These are phyloP conservation scores for Nitzschia sp. DNA, from an alignment of 108 stramenopile genomes.

Conservation along the genomic window DNA sequence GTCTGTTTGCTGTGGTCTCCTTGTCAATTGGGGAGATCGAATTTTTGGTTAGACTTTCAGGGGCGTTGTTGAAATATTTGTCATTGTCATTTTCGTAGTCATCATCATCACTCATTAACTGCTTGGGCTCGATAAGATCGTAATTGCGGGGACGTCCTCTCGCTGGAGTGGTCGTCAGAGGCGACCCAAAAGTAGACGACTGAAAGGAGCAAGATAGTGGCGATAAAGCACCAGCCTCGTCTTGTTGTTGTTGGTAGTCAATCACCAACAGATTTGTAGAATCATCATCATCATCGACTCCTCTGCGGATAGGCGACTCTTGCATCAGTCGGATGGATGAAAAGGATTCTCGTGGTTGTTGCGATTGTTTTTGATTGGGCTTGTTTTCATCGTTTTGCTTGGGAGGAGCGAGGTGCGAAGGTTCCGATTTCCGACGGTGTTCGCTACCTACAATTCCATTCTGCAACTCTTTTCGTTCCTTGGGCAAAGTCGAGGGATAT, in stretches of 20 bases:
- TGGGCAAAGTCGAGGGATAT: conserved; percentile 6
- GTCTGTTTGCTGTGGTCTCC: no score
- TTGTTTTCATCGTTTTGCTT: no score
- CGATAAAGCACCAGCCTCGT: neutral
- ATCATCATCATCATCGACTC: no score
- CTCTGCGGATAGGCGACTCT: no score
- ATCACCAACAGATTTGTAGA: neutral
- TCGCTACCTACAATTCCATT: neutral
- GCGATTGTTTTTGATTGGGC: no score
- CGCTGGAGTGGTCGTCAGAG: no score
- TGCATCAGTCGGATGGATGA: no score
- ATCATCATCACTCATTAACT: neutral
- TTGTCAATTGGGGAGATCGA: neutral
- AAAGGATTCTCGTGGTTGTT: no score
- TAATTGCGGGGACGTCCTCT: neutral
- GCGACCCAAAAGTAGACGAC: neutral
- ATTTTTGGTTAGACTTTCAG: neutral
- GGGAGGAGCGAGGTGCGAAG: no score
- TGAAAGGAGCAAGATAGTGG: neutral
- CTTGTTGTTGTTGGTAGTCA: neutral
- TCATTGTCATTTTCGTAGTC: neutral
- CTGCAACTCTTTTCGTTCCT: neutral
- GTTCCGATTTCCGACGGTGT: neutral
- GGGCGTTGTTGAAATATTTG: neutral
- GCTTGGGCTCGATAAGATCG: neutral